Conservation (phyloP, 2,329 filamentous ascomycete genomes). For the Ophioceras dolichostomum region DNA sequence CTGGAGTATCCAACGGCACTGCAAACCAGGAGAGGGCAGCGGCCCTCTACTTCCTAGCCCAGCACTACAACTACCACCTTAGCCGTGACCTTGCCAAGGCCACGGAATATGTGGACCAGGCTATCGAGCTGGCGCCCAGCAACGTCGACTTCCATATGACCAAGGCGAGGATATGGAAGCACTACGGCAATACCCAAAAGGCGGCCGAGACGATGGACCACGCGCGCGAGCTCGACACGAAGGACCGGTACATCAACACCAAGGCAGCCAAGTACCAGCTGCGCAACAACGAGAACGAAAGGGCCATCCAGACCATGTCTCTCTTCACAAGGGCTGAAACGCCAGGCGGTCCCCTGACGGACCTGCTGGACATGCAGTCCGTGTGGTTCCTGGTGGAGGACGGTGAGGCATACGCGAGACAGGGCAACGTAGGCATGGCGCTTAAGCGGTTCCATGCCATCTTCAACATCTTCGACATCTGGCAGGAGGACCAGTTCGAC, state of each 20-base stretch:
- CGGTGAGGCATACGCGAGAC: constrained; percentile 75
- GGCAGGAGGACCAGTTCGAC: constrained; percentile 98
- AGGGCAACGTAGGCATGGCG: constrained; percentile 71
- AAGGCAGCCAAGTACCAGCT: constrained; percentile 96
- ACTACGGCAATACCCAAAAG: constrained; percentile 65
- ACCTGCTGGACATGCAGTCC: constrained; percentile 96
- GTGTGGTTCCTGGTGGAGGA: constrained; percentile 96
- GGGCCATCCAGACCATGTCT: constrained; percentile 76
- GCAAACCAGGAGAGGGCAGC: constrained; percentile 57
- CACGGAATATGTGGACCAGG: constrained; percentile 68
- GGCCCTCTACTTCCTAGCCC: constrained; percentile 83
- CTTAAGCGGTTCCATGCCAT: constrained; percentile 86
- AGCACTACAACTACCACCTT: constrained; percentile 89
- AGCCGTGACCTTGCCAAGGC: constrained; percentile 79
- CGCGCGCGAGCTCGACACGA: constrained; percentile 73
- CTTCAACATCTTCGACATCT: constrained; percentile 87
- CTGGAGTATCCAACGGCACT: constrained; percentile 30
- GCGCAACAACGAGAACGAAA: constrained; percentile 80
- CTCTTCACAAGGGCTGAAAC: constrained; percentile 91
- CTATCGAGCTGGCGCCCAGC: constrained; percentile 65
- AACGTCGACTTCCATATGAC: constrained; percentile 92
- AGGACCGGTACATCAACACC: constrained; percentile 95
- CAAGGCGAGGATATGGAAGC: constrained; percentile 89
- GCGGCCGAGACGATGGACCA: constrained; percentile 82
- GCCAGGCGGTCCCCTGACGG: constrained; percentile 73